A percentile compares a stretch with the other conserved stretches of the same genome.
These are phyloP conservation scores for Ambrosia artemisiifolia DNA, from an alignment of 129 eudicot species.

Conservation along the genomic window DNA sequence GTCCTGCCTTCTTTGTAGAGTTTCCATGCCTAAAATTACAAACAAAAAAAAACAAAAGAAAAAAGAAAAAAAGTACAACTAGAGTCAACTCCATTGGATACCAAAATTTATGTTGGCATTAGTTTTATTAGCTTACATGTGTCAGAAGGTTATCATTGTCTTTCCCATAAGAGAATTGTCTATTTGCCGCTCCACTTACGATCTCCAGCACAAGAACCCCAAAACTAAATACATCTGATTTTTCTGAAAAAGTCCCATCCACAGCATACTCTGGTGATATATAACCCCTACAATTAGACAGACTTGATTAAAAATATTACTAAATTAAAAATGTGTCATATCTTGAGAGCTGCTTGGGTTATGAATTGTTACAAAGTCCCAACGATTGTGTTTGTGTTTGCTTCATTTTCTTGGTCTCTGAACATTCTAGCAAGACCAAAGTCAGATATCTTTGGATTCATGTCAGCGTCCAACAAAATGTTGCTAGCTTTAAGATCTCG, in stretches of 20 bases:
- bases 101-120: neutral
- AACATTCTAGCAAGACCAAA: conserved; percentile 38
- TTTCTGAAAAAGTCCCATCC: conserved; percentile 25
- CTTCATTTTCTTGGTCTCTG: conserved; percentile 21
- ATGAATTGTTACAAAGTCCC: conserved; percentile 33
- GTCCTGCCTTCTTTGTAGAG: conserved; percentile 1
- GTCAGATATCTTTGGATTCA: conserved; percentile 41
- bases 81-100: neutral
- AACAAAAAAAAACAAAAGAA: too few relatives aligned
- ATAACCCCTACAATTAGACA: conserved; percentile 24
- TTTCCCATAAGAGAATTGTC: conserved; percentile 17
- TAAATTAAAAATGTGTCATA: neutral
- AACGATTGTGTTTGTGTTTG: conserved; percentile 18
- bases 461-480: conserved; percentile 13
- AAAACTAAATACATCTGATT: conserved; percentile 35
- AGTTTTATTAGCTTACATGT: conserved; percentile 24
- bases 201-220: conserved; percentile 38
- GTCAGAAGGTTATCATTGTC: conserved; percentile 31
- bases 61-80: too few relatives aligned
- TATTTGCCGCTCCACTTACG: conserved; percentile 30
- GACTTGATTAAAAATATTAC: neutral
- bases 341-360: neutral
- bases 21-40: neutral
- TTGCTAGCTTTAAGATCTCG: conserved; percentile 26
- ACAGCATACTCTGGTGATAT: conserved; percentile 30